These are phyloP conservation scores for Microthlaspi erraticum DNA, from an alignment of 345 rosid genomes.

Conservation along the genomic window DNA sequence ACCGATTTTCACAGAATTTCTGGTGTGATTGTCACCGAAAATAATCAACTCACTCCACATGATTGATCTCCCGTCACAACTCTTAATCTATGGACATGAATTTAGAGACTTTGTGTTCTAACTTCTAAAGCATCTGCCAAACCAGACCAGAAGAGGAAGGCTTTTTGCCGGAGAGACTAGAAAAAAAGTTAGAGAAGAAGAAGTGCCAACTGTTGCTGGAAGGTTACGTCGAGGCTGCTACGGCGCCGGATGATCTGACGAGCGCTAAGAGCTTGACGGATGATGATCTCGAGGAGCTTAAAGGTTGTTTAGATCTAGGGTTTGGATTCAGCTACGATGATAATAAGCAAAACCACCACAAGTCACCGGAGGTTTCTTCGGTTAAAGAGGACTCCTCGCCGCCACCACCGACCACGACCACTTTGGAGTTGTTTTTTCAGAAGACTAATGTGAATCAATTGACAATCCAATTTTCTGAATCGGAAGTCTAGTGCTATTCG, in stretches of 20 bases:
- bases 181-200: constrained; percentile 54
- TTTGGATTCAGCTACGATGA: constrained; percentile 93
- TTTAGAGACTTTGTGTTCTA: no score
- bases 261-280: constrained; percentile 87
- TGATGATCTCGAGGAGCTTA: constrained; percentile 89
- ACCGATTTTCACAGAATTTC: no score
- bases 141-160: not conserved
- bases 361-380: constrained; percentile 49
- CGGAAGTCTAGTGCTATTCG: no score
- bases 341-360: constrained; percentile 46
- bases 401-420: constrained; percentile 34
- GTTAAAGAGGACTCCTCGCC: constrained; percentile 43
- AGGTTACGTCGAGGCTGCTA: constrained; percentile 61
- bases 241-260: constrained; percentile 49
- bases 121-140: no score
- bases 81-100: no score
- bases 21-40: no score
- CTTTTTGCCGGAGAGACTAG: constrained; percentile 2
- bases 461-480: no score
- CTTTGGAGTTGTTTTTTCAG: no score
- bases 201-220: constrained; percentile 83
- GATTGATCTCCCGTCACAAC: no score
- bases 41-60: no score
- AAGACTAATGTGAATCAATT: no score
- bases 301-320: constrained; percentile 94